Evolutionary conservation across 2,329 filamentous ascomycete genomes (phyloP).

Genomic region (Fusarium lyarnte): DNA sequence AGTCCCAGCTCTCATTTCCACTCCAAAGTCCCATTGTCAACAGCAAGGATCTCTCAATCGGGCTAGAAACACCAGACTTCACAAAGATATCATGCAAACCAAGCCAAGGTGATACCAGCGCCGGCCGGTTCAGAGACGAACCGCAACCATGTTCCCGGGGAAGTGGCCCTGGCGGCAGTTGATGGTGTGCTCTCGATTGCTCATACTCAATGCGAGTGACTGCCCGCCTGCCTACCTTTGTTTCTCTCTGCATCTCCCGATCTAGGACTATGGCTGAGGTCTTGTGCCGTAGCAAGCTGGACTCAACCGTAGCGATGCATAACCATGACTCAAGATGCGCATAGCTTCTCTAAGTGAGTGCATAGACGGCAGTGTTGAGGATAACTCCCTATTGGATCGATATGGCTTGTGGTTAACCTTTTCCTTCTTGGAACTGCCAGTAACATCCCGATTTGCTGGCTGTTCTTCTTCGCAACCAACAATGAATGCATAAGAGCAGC

Average conservation of each 20-base stretch:
- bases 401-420: constrained; percentile 25
- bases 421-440: constrained; percentile 31
- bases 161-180: constrained; percentile 36
- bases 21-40: constrained; percentile 31
- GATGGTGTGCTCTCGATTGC: constrained; percentile 33
- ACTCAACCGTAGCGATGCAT: constrained; percentile 27
- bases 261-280: constrained; percentile 28
- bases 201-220: background rate
- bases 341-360: constrained; percentile 25
- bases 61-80: constrained; percentile 24
- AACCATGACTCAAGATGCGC: constrained; percentile 38
- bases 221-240: background rate
- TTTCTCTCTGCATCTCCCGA: constrained; percentile 24
- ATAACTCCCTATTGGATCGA: constrained; percentile 38
- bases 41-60: constrained; percentile 37
- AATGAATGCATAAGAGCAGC: constrained; percentile 17
- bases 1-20: constrained; percentile 34
- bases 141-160: constrained; percentile 33
- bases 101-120: constrained; percentile 21
- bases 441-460: constrained; percentile 35
- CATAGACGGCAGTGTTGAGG: constrained; percentile 31
- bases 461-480: constrained; percentile 23
- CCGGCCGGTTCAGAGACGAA: constrained; percentile 21
- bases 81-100: constrained; percentile 26
- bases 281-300: constrained; percentile 26